A percentile compares a stretch with the other conserved stretches of the same genome.
These are phyloP conservation scores for Trichoderma koningii DNA, from an alignment of 2,329 filamentous ascomycete species.

Conservation along the genomic window DNA sequence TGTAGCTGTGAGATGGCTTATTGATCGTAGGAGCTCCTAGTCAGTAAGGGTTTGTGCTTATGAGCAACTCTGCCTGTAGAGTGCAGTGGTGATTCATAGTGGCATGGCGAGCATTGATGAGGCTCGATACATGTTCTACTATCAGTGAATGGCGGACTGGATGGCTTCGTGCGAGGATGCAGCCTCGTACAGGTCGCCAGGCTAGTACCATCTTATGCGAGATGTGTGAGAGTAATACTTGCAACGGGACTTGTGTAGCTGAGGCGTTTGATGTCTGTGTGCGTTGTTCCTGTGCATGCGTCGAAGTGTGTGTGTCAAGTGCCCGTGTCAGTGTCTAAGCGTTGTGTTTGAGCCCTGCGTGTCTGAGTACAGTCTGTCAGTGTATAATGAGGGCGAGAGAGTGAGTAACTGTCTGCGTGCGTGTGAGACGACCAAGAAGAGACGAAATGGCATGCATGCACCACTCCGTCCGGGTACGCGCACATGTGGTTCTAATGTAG, in stretches of 20 bases:
- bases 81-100: neutral
- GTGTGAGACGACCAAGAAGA: no score
- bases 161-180: neutral
- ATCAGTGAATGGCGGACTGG: neutral
- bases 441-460: slow-evolving; percentile 2
- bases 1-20: neutral
- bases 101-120: neutral
- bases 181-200: slow-evolving; percentile 28
- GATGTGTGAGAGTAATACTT: neutral
- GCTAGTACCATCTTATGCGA: neutral
- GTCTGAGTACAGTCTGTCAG: no score
- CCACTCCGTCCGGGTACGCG: slow-evolving; percentile 10
- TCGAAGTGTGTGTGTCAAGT: neutral
- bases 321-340: neutral
- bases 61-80: neutral
- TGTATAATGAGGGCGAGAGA: no score
- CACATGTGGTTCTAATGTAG: neutral
- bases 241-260: neutral
- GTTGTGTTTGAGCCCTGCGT: no score
- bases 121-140: neutral
- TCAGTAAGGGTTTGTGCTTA: no score
- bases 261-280: neutral
- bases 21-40: neutral
- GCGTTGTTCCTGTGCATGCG: neutral
- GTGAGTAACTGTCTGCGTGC: no score